These are phyloP conservation scores for Jatropha curcas DNA, from an alignment of 345 rosid species.

Conservation along the genomic window DNA sequence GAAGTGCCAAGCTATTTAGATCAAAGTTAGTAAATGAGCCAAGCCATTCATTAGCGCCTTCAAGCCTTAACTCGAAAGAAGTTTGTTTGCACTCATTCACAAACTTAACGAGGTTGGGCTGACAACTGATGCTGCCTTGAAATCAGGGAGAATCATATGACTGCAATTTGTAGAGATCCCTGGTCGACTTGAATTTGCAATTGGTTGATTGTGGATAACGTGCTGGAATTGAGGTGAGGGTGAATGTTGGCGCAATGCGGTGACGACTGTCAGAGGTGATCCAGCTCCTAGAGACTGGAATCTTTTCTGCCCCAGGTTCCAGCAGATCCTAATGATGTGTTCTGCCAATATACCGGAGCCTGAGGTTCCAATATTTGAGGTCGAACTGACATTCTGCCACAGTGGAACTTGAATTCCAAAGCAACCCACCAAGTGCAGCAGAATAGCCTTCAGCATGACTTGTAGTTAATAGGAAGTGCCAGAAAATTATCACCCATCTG, in stretches of 20 bases:
- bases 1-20: too few species aligned
- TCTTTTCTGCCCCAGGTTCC: constrained; percentile 49
- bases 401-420: constrained; percentile 40
- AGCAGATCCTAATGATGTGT: constrained; percentile 43
- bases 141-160: constrained; percentile 49
- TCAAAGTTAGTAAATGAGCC: too few species aligned
- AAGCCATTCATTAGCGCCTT: too few species aligned
- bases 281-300: constrained; percentile 39
- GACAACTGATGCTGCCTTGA: constrained; percentile 49
- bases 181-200: constrained; percentile 36
- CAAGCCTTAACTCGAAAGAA: too few species aligned
- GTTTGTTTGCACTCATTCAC: too few species aligned
- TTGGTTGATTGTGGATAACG: constrained; percentile 29
- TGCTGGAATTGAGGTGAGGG: constrained; percentile 40
- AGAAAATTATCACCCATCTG: constrained; percentile 40
- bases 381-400: constrained; percentile 46
- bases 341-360: constrained; percentile 42
- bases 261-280: constrained; percentile 56
- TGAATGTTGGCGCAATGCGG: constrained; percentile 37
- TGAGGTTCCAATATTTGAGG: constrained; percentile 44
- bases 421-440: constrained; percentile 40
- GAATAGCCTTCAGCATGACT: constrained; percentile 51
- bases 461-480: constrained; percentile 27
- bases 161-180: constrained; percentile 35
- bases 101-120: too few species aligned